Evolutionary conservation across 2,329 filamentous ascomycete genomes (phyloP).

Genomic region (Fonsecaea monophora): DNA sequence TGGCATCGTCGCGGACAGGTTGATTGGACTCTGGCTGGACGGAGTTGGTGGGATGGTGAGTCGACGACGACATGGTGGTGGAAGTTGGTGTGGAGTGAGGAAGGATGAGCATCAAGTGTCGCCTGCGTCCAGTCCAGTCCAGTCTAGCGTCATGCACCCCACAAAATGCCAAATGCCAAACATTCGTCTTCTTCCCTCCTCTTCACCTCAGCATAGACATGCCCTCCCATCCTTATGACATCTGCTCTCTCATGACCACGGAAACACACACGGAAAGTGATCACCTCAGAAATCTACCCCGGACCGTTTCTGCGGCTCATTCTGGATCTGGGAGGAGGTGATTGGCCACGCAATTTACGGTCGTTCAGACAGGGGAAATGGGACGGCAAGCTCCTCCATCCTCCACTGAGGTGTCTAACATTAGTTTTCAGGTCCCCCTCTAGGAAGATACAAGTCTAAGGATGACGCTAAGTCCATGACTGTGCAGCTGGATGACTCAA

Average conservation of each 20-base stretch:
- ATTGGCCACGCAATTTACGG: background rate
- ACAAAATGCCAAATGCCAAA: background rate
- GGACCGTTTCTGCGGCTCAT: background rate
- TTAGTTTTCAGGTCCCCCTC: background rate
- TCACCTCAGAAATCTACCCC: background rate
- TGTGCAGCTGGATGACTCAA: background rate
- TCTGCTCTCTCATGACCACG: background rate
- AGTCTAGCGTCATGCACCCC: conserved; percentile 4
- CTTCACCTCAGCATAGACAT: background rate
- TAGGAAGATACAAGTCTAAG: background rate
- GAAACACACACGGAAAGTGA: conserved; percentile 1
- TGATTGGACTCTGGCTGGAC: background rate
- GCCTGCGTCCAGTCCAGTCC: background rate
- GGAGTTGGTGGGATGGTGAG: background rate
- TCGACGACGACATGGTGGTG: conserved; percentile 4
- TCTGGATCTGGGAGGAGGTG: background rate
- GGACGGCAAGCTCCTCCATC: background rate
- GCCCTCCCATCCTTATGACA: background rate
- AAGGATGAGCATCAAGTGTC: background rate
- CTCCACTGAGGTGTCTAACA: background rate
- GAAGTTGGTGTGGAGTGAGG: conserved; percentile 9
- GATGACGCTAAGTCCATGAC: background rate
- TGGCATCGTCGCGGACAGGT: conserved; percentile 9
- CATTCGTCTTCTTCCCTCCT: conserved; percentile 6
- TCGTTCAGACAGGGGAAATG: background rate